Evolutionary conservation across 768 basidiomycete species (phyloP).

Genomic region (Tulasnella sp.): DNA sequence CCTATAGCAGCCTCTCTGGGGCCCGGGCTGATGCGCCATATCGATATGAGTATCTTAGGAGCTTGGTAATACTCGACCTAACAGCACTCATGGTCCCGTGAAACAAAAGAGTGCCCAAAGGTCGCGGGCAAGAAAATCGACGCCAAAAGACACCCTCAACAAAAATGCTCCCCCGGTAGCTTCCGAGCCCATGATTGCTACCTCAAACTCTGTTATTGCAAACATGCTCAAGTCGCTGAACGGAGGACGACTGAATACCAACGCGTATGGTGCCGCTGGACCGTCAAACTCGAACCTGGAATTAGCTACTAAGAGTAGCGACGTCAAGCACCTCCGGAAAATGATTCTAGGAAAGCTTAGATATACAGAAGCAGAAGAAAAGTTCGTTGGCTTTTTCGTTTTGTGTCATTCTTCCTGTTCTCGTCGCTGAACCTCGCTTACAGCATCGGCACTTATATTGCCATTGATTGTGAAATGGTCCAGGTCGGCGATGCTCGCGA

Average conservation of each 20-base stretch:
- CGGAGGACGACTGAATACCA: neutral
- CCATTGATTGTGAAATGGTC: conserved; percentile 97
- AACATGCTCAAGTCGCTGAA: neutral
- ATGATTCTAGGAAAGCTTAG: conserved; percentile 48
- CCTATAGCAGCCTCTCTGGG: neutral
- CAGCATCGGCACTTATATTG: conserved; percentile 65
- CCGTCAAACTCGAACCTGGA: conserved; percentile 23
- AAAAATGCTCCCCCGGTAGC: neutral
- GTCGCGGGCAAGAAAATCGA: conserved; percentile 22
- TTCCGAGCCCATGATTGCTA: neutral
- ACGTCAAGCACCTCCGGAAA: conserved; percentile 38
- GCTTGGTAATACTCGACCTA: conserved; percentile 20
- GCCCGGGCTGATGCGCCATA: neutral
- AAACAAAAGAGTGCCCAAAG: conserved; percentile 32
- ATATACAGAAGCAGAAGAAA: conserved; percentile 38
- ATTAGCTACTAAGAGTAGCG: conserved; percentile 42
- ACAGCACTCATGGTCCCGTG: conserved; percentile 12
- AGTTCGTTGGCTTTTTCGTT: neutral
- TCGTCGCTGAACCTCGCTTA: conserved; percentile 7
- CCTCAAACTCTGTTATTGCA: neutral
- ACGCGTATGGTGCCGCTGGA: neutral
- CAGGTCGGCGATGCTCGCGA: conserved; percentile 78
- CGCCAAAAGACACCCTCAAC: conserved; percentile 26
- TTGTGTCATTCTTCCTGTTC: conserved; percentile 3
- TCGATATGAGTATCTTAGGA: conserved; percentile 20